phyloP scores from a whole-genome alignment of 1,284 basidiomycete species.

The Puccinia horiana region DNA sequence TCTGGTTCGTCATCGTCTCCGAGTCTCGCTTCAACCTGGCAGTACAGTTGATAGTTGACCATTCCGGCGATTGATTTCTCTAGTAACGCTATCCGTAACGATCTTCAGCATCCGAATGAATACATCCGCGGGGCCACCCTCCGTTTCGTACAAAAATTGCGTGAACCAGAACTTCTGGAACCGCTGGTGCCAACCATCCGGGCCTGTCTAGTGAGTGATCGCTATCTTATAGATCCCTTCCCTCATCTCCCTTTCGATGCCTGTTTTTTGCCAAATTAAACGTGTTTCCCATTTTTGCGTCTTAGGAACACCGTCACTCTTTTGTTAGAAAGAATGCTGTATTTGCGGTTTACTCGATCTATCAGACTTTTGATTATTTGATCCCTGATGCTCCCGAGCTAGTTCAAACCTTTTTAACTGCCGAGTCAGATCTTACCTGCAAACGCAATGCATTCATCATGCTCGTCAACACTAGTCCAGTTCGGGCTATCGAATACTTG shows the following conservation, averaged over 20 bases:
- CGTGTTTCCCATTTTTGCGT: neutral
- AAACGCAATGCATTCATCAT: slow-evolving; percentile 97
- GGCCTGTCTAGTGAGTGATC: slow-evolving; percentile 68
- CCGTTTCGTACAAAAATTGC: slow-evolving; percentile 93
- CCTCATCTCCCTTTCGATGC: neutral
- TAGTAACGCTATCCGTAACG: slow-evolving; percentile 95
- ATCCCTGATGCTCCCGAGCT: slow-evolving; percentile 96
- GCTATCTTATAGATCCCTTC: neutral
- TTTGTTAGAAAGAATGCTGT: slow-evolving; percentile 99
- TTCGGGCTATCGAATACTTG: slow-evolving; percentile 89
- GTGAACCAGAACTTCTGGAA: slow-evolving; percentile 91
- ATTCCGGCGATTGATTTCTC: slow-evolving; percentile 53
- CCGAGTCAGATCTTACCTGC: slow-evolving; percentile 93
- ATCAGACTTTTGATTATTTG: slow-evolving; percentile 87
- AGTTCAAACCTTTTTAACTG: slow-evolving; percentile 94
- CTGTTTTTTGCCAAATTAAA: neutral
- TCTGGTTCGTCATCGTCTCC: slow-evolving; percentile 70
- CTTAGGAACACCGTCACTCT: slow-evolving; percentile 85
- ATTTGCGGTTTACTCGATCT: slow-evolving; percentile 92
- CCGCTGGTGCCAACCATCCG: slow-evolving; percentile 92
- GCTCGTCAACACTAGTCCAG: slow-evolving; percentile 82
- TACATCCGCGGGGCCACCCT: slow-evolving; percentile 97
- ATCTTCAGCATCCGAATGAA: slow-evolving; percentile 99
- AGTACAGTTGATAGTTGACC: slow-evolving; percentile 8
- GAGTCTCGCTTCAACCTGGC: neutral